Conservation (phyloP, 1,139 yeast genomes). For the Diutina pseudorugosa region DNA sequence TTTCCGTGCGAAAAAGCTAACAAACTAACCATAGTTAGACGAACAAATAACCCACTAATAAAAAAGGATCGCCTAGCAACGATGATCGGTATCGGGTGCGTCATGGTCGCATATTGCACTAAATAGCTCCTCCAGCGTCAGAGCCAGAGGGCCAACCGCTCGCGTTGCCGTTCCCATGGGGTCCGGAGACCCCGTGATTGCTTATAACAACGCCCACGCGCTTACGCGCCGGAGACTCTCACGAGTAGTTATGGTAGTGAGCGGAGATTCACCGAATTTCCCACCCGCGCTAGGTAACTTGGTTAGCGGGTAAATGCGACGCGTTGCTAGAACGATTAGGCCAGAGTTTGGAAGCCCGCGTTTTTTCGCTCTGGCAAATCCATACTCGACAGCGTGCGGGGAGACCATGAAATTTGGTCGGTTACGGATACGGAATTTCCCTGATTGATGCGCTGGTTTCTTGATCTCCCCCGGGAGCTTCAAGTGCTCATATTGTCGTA, state of each 20-base stretch:
- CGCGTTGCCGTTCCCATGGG: slow-evolving; percentile 61
- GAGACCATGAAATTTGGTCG: too few relatives aligned
- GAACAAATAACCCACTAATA: too few relatives aligned
- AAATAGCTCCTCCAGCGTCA: slow-evolving; percentile 36
- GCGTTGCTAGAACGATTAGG: slow-evolving; percentile 23
- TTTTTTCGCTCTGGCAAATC: neutral
- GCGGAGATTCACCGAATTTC: slow-evolving; percentile 76
- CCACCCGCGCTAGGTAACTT: slow-evolving; percentile 46
- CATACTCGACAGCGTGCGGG: too few relatives aligned
- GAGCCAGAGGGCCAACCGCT: slow-evolving; percentile 47
- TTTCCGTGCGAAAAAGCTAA: too few relatives aligned
- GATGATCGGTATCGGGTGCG: slow-evolving; percentile 80
- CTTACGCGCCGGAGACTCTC: slow-evolving; percentile 43
- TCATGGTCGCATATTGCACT: slow-evolving; percentile 68
- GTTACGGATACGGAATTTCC: too few relatives aligned
- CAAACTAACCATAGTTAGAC: too few relatives aligned
- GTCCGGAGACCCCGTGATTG: slow-evolving; percentile 20
- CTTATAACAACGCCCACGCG: slow-evolving; percentile 73
- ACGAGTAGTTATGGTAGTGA: slow-evolving; percentile 40
- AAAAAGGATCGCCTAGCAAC: slow-evolving; percentile 30
- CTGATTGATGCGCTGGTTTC: too few relatives aligned
- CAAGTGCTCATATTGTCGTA: neutral
- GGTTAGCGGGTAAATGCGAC: slow-evolving; percentile 64
- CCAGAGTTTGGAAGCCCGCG: neutral
- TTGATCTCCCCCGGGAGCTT: neutral